Evolutionary conservation across 371 early-diverging fungal species (phyloP).

Genomic region (Parasitella parasitica): DNA sequence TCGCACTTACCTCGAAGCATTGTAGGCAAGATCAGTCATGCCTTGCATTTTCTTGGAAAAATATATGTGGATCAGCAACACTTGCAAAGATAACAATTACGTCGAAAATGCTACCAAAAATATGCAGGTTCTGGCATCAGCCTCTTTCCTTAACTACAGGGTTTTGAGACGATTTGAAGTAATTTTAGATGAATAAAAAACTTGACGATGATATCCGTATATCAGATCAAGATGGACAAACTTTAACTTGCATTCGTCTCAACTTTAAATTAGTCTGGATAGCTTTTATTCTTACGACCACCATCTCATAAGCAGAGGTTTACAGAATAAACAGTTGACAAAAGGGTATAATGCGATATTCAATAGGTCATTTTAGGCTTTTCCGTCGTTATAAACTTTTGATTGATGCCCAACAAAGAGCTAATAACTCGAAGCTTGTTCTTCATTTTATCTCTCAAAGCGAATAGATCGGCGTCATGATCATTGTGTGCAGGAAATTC

Average conservation of each 20-base stretch:
- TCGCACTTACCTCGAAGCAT: too few species aligned
- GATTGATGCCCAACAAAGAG: constrained; percentile 52
- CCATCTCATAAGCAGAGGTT: constrained; percentile 5
- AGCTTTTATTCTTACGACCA: background rate
- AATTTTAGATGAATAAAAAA: too few species aligned
- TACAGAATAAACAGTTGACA: background rate
- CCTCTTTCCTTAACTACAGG: too few species aligned
- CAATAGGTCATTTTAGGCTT: constrained; percentile 38
- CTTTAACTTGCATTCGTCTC: constrained; percentile 45
- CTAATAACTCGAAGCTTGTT: constrained; percentile 61
- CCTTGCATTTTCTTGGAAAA: too few species aligned
- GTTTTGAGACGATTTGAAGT: too few species aligned
- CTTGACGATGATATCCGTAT: constrained; percentile 42
- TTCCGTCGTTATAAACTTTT: constrained; percentile 36
- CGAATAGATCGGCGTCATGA: constrained; percentile 56
- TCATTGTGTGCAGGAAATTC: constrained; percentile 60
- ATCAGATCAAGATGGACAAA: constrained; percentile 39
- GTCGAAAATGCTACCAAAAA: too few species aligned
- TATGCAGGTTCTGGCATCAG: too few species aligned
- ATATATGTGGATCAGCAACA: too few species aligned
- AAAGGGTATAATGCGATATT: constrained; percentile 2
- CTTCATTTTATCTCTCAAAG: constrained; percentile 56
- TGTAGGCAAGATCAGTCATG: too few species aligned
- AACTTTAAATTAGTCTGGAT: constrained; percentile 11
- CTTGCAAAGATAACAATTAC: too few species aligned